Evolutionary conservation across 2,329 filamentous ascomycete genomes (phyloP).

Genomic region (Xylaria sp.): DNA sequence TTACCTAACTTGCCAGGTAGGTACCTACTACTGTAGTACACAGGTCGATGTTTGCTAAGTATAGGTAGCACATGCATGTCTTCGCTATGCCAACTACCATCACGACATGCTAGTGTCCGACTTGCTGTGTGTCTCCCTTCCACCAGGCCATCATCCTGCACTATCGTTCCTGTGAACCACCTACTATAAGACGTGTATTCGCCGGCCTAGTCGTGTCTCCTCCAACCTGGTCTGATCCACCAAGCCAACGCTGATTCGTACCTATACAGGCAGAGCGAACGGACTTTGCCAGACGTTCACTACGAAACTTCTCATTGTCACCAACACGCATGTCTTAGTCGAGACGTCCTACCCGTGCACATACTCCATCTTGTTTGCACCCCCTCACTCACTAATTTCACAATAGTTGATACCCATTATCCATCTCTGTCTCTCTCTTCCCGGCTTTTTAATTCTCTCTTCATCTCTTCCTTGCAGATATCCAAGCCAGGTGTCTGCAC

Average conservation of each 20-base stretch:
- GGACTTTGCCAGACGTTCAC: neutral
- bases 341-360: constrained; percentile 12
- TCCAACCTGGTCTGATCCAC: neutral
- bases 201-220: neutral
- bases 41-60: neutral
- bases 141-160: neutral
- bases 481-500: neutral
- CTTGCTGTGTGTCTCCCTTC: neutral
- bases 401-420: neutral
- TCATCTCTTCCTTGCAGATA: neutral
- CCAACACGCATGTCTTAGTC: constrained; percentile 4
- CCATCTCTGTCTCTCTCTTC: neutral
- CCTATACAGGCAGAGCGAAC: neutral
- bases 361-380: constrained; percentile 13
- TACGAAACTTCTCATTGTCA: neutral
- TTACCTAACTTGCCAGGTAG: too few species aligned
- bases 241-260: neutral
- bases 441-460: neutral
- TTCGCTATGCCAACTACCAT: neutral
- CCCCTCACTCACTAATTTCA: neutral
- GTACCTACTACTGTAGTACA: neutral
- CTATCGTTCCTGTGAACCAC: neutral
- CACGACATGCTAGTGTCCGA: constrained; percentile 10
- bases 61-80: neutral
- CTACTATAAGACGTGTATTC: constrained; percentile 24